Evolutionary conservation across 176 grass and related monocot genomes (phyloP), one percentile per base, ranked within the genome.

Genomic region (Paspalum vaginatum): DNA sequence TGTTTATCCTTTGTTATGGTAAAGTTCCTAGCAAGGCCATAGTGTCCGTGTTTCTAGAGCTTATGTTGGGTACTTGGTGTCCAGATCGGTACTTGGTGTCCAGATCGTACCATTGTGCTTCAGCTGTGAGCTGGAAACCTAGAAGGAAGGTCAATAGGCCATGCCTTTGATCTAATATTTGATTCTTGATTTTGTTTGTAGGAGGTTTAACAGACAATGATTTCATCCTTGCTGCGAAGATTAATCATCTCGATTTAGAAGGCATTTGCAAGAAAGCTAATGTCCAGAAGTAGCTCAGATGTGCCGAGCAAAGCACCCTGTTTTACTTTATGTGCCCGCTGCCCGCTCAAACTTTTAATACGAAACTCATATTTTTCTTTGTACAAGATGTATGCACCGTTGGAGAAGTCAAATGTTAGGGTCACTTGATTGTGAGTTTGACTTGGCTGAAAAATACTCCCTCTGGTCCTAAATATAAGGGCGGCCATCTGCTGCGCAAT

Each of bases 141-240:
- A 8, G 32, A 32, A 32, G 32, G 32, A 32, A 32, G 24, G 45
- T 14, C 45, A 70, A 50, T 51, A 6, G 26, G 8, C 5, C 56
- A 25, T 55, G 53, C 5, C 42, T 68, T 45, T 45, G 11, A 20
- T 68, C 45, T 50, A 48, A 15, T 50, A 16, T 58, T 60, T 60
- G 22, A 48, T 67, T 5, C 8, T 68, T 25, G 75, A 16, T 68
- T 74, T 42, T 69, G 70, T 67, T 90, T 77, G 46, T 80, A 98
- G 92, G 88, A 78, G 95, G 92, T 47, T 88, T 98, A 22, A 98
- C 88, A 14, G 88, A 91, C 68, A 95, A 94, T 72, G 90, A 93
- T 74, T 95, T 98, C 86, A 81, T 98, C 57, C 88, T 98, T 78
- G 92, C 92, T 86, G 85, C 92, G 6, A 93, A 95, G 90, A 98